Conservation (phyloP, 306 rosid species). For the Vicia faba region DNA sequence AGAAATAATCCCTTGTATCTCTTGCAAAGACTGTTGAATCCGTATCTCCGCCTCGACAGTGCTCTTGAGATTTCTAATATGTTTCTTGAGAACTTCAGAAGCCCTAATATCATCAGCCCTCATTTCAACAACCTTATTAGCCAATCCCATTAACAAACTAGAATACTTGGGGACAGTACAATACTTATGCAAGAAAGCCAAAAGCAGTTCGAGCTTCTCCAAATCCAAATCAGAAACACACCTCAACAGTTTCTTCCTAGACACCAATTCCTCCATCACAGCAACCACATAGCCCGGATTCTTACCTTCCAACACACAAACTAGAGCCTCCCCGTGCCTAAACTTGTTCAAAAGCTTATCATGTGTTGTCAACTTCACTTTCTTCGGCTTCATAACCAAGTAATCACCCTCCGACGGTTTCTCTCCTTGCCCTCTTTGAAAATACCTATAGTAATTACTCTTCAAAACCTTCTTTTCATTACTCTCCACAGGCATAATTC, state of each 20-base stretch:
- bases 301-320: constrained; percentile 61
- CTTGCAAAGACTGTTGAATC: constrained; percentile 68
- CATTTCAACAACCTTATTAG: constrained; percentile 73
- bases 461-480: constrained; percentile 48
- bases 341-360: constrained; percentile 85
- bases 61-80: constrained; percentile 70
- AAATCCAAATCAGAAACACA: constrained; percentile 61
- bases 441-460: constrained; percentile 68
- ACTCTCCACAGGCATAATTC: constrained; percentile 42
- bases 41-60: constrained; percentile 73
- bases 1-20: constrained; percentile 84
- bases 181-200: constrained; percentile 68
- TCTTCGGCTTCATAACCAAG: constrained; percentile 59
- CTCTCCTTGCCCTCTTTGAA: constrained; percentile 83
- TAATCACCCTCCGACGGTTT: constrained; percentile 71
- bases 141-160: constrained; percentile 63
- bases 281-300: constrained; percentile 78
- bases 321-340: constrained; percentile 79
- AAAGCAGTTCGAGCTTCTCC: constrained; percentile 61
- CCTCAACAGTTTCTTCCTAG: constrained; percentile 73
- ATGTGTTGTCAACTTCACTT: constrained; percentile 59
- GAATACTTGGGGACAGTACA: constrained; percentile 61
- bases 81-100: constrained; percentile 51
- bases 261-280: constrained; percentile 84
- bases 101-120: constrained; percentile 64